Base-by-base conservation (phyloP, 2,329 filamentous ascomycete species). In the Plenodomus lindquistii region DNA sequence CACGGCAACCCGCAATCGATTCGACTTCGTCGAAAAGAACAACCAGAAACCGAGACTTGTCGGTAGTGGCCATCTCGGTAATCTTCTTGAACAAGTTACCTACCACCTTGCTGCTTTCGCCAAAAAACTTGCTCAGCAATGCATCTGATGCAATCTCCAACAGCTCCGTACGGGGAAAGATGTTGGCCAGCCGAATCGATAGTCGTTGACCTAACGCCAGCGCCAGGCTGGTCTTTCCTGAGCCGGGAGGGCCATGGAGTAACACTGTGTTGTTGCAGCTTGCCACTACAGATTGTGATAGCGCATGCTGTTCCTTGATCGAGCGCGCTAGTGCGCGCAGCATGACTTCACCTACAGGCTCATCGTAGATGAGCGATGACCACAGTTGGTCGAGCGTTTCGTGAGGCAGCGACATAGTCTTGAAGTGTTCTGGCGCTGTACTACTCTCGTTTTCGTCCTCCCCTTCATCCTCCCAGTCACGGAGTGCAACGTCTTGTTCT, bases 11-110 rank as follows among this genome's bases (percentile, higher is more conserved):
- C n/a, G 77, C 74, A 16, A 81, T 61, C 2, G 73, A 78, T 51
- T 81, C 79, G 15, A 81, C 72, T 49, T 81, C 79, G 46, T 81
- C 79, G 31, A 81, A 74, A 16, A 80, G 62, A 0, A 81, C 72
- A 40, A 74, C 75, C 15, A 77, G 59, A 2, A 81, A 66, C 1
- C 67, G 73, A 27, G 63, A 65, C 1, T 71, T 65, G 27, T 79
- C 75, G 22, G 27, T 31, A 4, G 73, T 63, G 4, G 72, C 71
- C 43, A 70, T 57, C 2, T 27, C 22, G 21, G 55, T 41, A 11
- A 81, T 70, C 8, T 62, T 65, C 2, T 73, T 72, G 50, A 80
- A 79, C 2, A 78, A 69, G 6, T 67, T 57, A 11, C 67, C 67
- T 1, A 80, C 70, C 8, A 75, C 68, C 42, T 75, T 74, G 2